Percentiles rank a stretch among this genome's conserved stretches.
phyloP scores from a whole-genome alignment of 192 early-diverging fungal genomes.

The Umbelopsis ramanniana region DNA sequence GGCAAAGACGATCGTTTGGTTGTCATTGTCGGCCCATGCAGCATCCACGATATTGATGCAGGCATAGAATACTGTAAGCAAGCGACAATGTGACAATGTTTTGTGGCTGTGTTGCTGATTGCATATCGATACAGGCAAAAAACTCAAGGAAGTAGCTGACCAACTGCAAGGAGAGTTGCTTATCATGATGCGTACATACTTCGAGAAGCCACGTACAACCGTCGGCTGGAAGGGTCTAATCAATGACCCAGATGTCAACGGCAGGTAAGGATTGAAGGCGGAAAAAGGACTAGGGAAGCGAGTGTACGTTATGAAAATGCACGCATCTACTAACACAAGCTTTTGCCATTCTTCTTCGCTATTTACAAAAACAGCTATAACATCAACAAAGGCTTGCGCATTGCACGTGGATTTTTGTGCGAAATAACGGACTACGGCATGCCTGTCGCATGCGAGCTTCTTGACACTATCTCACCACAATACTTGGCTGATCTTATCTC shows the following conservation, averaged over 20 bases:
- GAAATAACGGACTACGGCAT: conserved; percentile 83
- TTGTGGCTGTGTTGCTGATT: neutral
- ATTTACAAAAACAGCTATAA: conserved; percentile 63
- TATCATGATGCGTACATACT: conserved; percentile 96
- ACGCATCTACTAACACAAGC: neutral
- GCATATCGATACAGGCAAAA: conserved; percentile 19
- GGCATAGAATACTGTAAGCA: conserved; percentile 81
- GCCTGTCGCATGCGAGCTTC: conserved; percentile 86
- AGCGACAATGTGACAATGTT: neutral
- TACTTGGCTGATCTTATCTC: conserved; percentile 91
- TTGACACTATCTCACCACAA: conserved; percentile 97
- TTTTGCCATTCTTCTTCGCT: neutral
- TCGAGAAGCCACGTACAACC: conserved; percentile 98
- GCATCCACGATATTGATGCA: conserved; percentile 88
- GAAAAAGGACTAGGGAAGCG: neutral
- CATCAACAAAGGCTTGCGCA: conserved; percentile 95
- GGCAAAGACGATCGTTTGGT: conserved; percentile 85
- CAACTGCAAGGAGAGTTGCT: conserved; percentile 73
- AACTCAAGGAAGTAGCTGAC: conserved; percentile 41
- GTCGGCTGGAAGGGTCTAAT: conserved; percentile 91
- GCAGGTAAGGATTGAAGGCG: conserved; percentile 36
- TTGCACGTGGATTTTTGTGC: conserved; percentile 79
- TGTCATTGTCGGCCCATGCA: conserved; percentile 92
- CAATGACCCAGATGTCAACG: conserved; percentile 79
- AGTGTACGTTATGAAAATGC: too few relatives aligned